Percentiles rank a stretch among this genome's conserved stretches.
Conservation (phyloP, 345 rosid species). For the Barbarea vulgaris region DNA sequence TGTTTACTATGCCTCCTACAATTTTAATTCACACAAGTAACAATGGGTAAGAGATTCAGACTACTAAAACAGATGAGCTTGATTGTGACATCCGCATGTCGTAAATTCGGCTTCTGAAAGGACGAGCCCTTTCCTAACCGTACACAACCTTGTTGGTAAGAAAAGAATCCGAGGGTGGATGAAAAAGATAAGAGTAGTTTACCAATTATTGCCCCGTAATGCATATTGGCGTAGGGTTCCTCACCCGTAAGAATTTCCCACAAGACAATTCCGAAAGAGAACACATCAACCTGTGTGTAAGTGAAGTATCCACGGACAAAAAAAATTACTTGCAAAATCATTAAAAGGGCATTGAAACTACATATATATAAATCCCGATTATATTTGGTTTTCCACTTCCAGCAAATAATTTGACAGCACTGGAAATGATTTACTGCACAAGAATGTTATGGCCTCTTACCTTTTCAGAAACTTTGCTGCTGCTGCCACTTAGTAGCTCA, state of each 20-base stretch:
- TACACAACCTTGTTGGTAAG: conserved; percentile 18
- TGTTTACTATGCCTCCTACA: conserved; percentile 82
- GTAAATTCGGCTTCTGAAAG: neutral
- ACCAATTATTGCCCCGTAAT: conserved; percentile 93
- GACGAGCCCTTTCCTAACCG: neutral
- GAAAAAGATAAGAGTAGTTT: conserved; percentile 3
- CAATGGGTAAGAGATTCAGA: conserved; percentile 41
- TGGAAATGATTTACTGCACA: conserved; percentile 9
- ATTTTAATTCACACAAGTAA: conserved; percentile 21
- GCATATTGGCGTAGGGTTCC: conserved; percentile 91
- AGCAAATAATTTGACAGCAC: conserved; percentile 9
- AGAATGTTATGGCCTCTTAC: conserved; percentile 40
- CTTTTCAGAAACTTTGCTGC: conserved; percentile 88
- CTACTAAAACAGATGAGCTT: conserved; percentile 21
- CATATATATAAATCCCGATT: neutral
- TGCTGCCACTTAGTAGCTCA: conserved; percentile 76
- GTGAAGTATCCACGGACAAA: conserved; percentile 19
- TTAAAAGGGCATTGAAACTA: neutral
- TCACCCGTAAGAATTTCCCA: conserved; percentile 96
- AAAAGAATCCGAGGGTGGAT: neutral
- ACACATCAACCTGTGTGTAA: conserved; percentile 69
- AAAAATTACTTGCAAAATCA: conserved; percentile 17
- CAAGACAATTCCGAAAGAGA: conserved; percentile 81
- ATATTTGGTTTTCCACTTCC: conserved; percentile 1
- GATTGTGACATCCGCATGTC: neutral